Evolutionary conservation across 768 basidiomycete genomes (phyloP).

Genomic region (Tricholomella constricta): DNA sequence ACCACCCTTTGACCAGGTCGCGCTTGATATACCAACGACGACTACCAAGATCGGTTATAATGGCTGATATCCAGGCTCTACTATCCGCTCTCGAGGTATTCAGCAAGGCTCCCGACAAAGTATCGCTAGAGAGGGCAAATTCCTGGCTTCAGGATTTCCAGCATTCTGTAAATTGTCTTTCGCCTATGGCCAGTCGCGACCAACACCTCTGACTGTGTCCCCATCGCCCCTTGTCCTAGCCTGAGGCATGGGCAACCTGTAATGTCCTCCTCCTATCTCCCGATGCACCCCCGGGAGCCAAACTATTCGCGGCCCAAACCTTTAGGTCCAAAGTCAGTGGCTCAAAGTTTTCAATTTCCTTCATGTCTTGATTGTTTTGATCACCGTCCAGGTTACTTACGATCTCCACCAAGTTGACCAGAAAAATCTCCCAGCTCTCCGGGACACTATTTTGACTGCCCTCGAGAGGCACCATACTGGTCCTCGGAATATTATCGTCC

Average conservation of each 20-base stretch:
- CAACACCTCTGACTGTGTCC: conserved; percentile 67
- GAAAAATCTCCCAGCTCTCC: conserved; percentile 71
- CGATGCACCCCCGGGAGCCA: conserved; percentile 76
- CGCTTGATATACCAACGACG: conserved; percentile 14
- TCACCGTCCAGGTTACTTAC: conserved; percentile 76
- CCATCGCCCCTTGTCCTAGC: conserved; percentile 70
- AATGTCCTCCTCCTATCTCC: conserved; percentile 85
- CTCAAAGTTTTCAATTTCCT: conserved; percentile 10
- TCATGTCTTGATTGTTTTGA: conserved; percentile 32
- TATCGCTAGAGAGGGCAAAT: conserved; percentile 84
- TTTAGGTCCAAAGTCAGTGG: conserved; percentile 85
- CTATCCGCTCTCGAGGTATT: conserved; percentile 82
- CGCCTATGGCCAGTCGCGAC: conserved; percentile 66
- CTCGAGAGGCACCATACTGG: conserved; percentile 73
- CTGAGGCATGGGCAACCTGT: conserved; percentile 95
- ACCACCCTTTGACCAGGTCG: background rate
- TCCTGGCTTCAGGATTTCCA: conserved; percentile 98
- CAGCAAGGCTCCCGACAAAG: conserved; percentile 78
- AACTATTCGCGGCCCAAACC: conserved; percentile 95
- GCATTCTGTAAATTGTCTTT: conserved; percentile 93
- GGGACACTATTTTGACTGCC: conserved; percentile 84
- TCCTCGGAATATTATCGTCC: conserved; percentile 82
- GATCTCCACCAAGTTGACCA: conserved; percentile 88
- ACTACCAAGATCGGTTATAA: conserved; percentile 31
- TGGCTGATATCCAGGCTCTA: conserved; percentile 73